Base-by-base conservation (phyloP, 169 alveolate genomes). In the Blepharisma undulans region DNA sequence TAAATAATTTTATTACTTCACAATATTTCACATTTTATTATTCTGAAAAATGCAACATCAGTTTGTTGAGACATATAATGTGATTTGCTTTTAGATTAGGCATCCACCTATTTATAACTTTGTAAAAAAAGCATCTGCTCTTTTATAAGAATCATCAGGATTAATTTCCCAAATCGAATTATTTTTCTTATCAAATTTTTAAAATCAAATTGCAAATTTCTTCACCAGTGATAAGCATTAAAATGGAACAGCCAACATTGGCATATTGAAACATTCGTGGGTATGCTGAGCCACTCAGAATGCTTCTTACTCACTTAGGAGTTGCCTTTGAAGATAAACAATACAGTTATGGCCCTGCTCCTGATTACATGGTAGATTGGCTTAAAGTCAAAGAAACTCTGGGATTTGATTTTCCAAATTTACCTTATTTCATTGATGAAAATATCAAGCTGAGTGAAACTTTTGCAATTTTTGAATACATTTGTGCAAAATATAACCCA, bases 401-500 rank as follows among this genome's bases (percentile, higher is more conserved):
- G 5, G 96, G 95, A 10, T 74, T 94, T 36, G 94, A 90, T 25
- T 94, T 94, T 90, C 96, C 97, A 6, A 96, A 96, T 77, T 92
- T 96, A 2, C 98, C 98, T 32, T 96, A 95, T 85, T 61, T 95
- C 19, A 78, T 88, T 21, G 96, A 96, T 89, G 98, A 97, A n/a
- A 96, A 96, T 80, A 60, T 93, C 84, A 90, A 48, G 60, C 27
- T 90, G n/a, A 66, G 80, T 22, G 87, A 90, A 88, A 90, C 82
- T 22, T 84, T n/a, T 7, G 93, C 93, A 4, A 90, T 72, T 79
- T n/a, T 90, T 32, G 21, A 27, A 7, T 29, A 90, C 32, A 30
- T 85, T 18, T 33, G 48, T 29, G n/a, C 27, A 21, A 85, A 34
- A 32, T 29, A 77, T 84, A 32, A 32, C 4, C 93, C 79, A 33